Evolutionary conservation across 208 protist genomes (phyloP).

Genomic region (Leishmania lainsoni): DNA sequence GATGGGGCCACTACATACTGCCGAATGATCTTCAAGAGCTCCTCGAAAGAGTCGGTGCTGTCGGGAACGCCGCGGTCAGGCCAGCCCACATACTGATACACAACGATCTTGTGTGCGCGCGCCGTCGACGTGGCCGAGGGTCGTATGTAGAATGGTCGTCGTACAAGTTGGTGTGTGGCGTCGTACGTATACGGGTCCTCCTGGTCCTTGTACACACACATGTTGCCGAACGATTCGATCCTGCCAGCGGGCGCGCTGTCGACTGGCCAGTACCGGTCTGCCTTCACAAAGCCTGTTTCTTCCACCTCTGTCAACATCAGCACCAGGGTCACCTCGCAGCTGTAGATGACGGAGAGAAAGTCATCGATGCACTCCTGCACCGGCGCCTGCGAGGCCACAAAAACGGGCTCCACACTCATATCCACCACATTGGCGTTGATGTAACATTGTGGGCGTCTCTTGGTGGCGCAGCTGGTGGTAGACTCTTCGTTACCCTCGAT

Average conservation of each 20-base stretch:
- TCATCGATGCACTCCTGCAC: constrained; percentile 57
- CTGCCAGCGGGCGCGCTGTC: constrained; percentile 17
- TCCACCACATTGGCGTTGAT: constrained; percentile 66
- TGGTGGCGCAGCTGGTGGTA: not conserved
- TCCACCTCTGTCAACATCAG: constrained; percentile 74
- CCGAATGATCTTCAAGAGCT: constrained; percentile 56
- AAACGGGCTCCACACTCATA: constrained; percentile 43
- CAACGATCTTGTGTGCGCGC: constrained; percentile 42
- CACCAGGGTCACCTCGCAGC: constrained; percentile 60
- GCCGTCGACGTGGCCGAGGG: constrained; percentile 9
- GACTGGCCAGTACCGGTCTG: constrained; percentile 80
- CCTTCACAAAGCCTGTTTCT: constrained; percentile 68
- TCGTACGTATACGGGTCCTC: constrained; percentile 37
- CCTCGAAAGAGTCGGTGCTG: constrained; percentile 59
- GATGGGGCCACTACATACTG: constrained; percentile 13
- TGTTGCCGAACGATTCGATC: constrained; percentile 24
- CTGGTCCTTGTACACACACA: constrained; percentile 43
- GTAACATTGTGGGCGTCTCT: constrained; percentile 35
- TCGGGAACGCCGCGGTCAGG: constrained; percentile 82
- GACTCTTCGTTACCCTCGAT: constrained; percentile 1
- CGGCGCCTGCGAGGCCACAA: constrained; percentile 86
- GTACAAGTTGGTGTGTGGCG: constrained; percentile 21
- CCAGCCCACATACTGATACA: constrained; percentile 87
- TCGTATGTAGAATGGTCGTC: constrained; percentile 32
- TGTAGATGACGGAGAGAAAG: constrained; percentile 53